Evolutionary conservation across 495 filamentous ascomycete genomes (phyloP), one percentile per base, ranked within the genome.

Genomic region (Hypoxylon rickii): DNA sequence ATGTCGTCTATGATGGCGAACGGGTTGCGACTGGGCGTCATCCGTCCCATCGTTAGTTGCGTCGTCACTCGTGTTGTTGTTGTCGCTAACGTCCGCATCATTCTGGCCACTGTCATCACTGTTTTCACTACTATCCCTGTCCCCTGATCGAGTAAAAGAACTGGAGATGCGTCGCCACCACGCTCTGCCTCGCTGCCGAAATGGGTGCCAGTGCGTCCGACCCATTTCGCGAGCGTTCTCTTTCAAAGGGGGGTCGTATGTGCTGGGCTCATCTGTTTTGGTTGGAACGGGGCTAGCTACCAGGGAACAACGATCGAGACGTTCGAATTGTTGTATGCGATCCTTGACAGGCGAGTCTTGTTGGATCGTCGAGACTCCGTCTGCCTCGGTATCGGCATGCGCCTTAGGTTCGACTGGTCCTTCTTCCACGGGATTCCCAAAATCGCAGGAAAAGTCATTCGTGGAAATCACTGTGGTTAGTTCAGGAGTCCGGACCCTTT

Each of bases 301-400:
- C 16, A 18, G 36, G n/a, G 38, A 57, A 7, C 18, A 51, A 18
- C 37, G 55, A 21, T 50, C 57, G 2, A 73, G 31, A 5, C 39
- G 44, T 51, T 76, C 71, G 16, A 76, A 76, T 31, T 69, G 45
- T 13, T 56, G 63, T 12, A 76, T 73, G 2, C 63, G 66, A 7
- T 55, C 46, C 51, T 63, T 73, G 7, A 73, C 65, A 0, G 71
- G 71, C 3, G 70, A 74, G 15, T 69, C 58, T 40, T 37, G 42
- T 37, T 53, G 45, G 12, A 42, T 50, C 44, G 36, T 15, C n/a
- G 12, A 13, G 12, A 13, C 38, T 8, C 13, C 24, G 2, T 51
- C 46, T 21, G 15, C 22, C 11, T 42, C 36, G 38, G 60, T 31
- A 12, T 57, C 32, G 44, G 53, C 38, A 26, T 53, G 37, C 46